Evolutionary conservation across 768 basidiomycete species (phyloP), one percentile per base, ranked within the genome.

Genomic region (Amanita subjunquillea): DNA sequence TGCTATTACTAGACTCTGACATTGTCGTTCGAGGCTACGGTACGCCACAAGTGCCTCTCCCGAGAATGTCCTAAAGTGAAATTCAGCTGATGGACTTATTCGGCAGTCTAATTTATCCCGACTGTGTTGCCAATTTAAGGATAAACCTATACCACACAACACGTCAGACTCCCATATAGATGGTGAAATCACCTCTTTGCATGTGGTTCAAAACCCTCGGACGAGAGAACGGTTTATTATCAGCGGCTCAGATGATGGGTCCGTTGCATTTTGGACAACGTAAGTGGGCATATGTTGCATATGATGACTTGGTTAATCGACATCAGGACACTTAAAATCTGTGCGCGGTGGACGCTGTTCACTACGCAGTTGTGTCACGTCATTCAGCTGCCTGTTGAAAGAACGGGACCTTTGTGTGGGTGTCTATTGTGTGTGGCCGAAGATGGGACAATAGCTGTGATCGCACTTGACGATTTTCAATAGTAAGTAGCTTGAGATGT

Each of bases 381-480:
- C 22, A 66, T 87, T 1, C 74, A 79, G 54, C 68, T 90, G 38
- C 67, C 70, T 6, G 71, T 76, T 29, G 75, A 78, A 17, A 66
- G 68, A 13, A 69, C 69, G 2, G 82, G 83, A 0, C 73, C 81
- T 5, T 62, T 94, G 22, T 72, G 73, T 42, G 86, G 82, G 3
- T 87, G 85, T 61, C 68, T 80, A 2, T 62, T 95, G 9, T 91
- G 88, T 59, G 64, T 90, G 6, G 79, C 91, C 1, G 61, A 70
- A 27, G 89, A 91, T 59, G 91, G 92, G 1, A 91, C 91, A 2
- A 78, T 93, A 55, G 91, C 83, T 0, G 76, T 91, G n/a, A 74
- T 97, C 51, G 76, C 72, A 0, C 65, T 90, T 8, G 83, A 85
- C 47, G 82, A 78, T 2, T 81, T 88, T 58, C 82, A 91, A 50